Percentiles rank a stretch among this genome's conserved stretches.
phyloP scores from a whole-genome alignment of 768 basidiomycete genomes.

The Tylopilus vinaceipallidus region DNA sequence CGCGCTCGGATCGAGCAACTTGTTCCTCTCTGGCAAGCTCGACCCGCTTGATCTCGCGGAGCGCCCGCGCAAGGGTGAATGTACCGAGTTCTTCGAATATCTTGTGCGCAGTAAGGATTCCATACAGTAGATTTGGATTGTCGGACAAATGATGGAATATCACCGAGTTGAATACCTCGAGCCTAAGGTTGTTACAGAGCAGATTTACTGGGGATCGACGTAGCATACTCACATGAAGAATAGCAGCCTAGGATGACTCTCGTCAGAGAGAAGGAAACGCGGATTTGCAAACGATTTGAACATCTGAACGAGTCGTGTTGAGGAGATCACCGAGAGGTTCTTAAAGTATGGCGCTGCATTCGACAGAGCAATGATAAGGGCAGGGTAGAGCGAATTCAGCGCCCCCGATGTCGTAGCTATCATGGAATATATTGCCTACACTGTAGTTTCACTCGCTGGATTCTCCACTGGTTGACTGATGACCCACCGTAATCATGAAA shows the following conservation, averaged over 20 bases:
- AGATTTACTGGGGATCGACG: not conserved
- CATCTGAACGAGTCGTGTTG: slow-evolving; percentile 82
- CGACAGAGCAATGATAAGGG: slow-evolving; percentile 84
- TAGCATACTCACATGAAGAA: slow-evolving; percentile 76
- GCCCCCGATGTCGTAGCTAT: slow-evolving; percentile 84
- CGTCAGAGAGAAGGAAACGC: slow-evolving; percentile 85
- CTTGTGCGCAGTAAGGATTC: slow-evolving; percentile 79
- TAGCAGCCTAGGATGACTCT: slow-evolving; percentile 89
- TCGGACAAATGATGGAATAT: slow-evolving; percentile 74
- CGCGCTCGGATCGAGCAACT: slow-evolving; percentile 31
- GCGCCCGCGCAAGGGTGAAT: slow-evolving; percentile 82
- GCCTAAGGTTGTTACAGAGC: slow-evolving; percentile 40
- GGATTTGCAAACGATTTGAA: slow-evolving; percentile 92
- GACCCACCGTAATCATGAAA: slow-evolving; percentile 79
- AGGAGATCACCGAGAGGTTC: slow-evolving; percentile 75
- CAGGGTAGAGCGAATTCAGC: slow-evolving; percentile 85
- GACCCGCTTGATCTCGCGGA: slow-evolving; percentile 78
- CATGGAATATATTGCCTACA: slow-evolving; percentile 82
- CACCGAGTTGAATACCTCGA: slow-evolving; percentile 89
- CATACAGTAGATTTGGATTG: slow-evolving; percentile 87
- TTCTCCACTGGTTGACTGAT: not conserved
- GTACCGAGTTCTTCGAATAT: slow-evolving; percentile 88
- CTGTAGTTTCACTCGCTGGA: slow-evolving; percentile 6
- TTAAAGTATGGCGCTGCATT: slow-evolving; percentile 88
- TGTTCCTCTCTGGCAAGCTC: slow-evolving; percentile 75